Percentiles rank a stretch among this genome's conserved stretches.
Evolutionary conservation across 73 alveolate genomes (phyloP).

Genomic region (Paramecium biaurelia): DNA sequence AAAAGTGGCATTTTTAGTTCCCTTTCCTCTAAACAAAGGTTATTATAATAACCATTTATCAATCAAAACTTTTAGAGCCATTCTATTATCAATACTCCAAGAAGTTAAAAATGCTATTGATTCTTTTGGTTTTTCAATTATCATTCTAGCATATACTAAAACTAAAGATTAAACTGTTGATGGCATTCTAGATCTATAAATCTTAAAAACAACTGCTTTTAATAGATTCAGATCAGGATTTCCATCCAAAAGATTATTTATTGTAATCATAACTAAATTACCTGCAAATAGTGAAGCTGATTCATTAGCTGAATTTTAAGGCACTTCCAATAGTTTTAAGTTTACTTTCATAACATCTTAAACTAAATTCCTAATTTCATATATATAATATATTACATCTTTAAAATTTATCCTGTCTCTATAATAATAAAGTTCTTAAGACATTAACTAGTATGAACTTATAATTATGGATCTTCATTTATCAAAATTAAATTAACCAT

Average conservation of each 20-base stretch:
- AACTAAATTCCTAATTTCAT: slow-evolving; percentile 21
- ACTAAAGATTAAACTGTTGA: slow-evolving; percentile 92
- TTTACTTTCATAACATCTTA: slow-evolving; percentile 59
- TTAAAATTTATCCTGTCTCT: slow-evolving; percentile 48
- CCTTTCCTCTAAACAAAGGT: slow-evolving; percentile 96
- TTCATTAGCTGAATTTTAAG: slow-evolving; percentile 55
- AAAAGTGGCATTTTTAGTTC: slow-evolving; percentile 90
- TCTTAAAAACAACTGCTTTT: slow-evolving; percentile 73
- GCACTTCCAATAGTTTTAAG: slow-evolving; percentile 54
- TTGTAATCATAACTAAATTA: slow-evolving; percentile 57
- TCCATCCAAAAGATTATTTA: slow-evolving; percentile 56
- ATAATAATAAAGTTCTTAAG: slow-evolving; percentile 57
- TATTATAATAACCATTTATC: slow-evolving; percentile 97
- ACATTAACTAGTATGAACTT: slow-evolving; percentile 58
- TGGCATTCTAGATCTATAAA: slow-evolving; percentile 95
- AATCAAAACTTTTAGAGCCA: slow-evolving; percentile 91
- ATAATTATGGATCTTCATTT: slow-evolving; percentile 51
- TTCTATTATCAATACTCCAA: slow-evolving; percentile 89
- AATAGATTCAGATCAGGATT: slow-evolving; percentile 50
- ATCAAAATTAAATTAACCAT: slow-evolving; percentile 58
- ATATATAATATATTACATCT: not conserved
- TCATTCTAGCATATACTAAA: slow-evolving; percentile 92
- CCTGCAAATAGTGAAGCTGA: slow-evolving; percentile 59
- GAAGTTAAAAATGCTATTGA: slow-evolving; percentile 85
- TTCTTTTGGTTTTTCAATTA: slow-evolving; percentile 89